A percentile compares a stretch with the other conserved stretches of the same genome.
Evolutionary conservation across 148 eudicot genomes (phyloP).

Genomic region (Vaccinium macrocarpon): DNA sequence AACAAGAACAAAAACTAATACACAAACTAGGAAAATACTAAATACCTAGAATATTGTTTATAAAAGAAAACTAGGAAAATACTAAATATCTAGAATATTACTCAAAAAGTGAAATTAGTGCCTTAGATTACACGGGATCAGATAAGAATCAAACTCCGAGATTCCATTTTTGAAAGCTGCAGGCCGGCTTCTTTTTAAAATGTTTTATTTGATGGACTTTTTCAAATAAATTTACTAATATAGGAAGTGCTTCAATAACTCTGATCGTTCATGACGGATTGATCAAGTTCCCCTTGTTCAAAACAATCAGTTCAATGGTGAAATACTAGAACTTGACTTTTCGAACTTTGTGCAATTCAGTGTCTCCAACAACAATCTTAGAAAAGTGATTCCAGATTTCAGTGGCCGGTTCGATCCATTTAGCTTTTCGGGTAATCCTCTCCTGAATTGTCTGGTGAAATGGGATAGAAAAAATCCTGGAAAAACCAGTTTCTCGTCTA

Average conservation of each 20-base stretch:
- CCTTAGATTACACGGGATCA: no score
- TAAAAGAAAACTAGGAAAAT: no score
- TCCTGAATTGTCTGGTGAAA: constrained; percentile 14
- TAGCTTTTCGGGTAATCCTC: constrained; percentile 36
- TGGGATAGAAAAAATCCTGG: not conserved
- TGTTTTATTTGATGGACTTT: no score
- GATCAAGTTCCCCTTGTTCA: constrained; percentile 13
- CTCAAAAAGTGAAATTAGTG: no score
- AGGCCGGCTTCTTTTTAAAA: no score
- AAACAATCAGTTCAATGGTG: constrained; percentile 17
- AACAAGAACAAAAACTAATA: not conserved
- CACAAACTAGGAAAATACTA: no score
- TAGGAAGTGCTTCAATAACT: not conserved
- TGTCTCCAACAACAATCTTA: constrained; percentile 43
- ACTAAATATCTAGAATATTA: no score
- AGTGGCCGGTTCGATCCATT: constrained; percentile 20
- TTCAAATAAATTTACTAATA: not conserved
- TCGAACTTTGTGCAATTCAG: constrained; percentile 30
- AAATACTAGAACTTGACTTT: constrained; percentile 29
- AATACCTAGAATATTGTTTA: no score
- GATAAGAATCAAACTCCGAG: no score
- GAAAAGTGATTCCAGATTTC: constrained; percentile 32
- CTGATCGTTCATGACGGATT: not conserved
- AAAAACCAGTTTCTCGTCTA: constrained; percentile 22
- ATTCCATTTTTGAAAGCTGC: no score